Evolutionary conservation across 208 protist genomes (phyloP), one percentile per base, ranked within the genome.

Genomic region (Trypanosoma boissoni): DNA sequence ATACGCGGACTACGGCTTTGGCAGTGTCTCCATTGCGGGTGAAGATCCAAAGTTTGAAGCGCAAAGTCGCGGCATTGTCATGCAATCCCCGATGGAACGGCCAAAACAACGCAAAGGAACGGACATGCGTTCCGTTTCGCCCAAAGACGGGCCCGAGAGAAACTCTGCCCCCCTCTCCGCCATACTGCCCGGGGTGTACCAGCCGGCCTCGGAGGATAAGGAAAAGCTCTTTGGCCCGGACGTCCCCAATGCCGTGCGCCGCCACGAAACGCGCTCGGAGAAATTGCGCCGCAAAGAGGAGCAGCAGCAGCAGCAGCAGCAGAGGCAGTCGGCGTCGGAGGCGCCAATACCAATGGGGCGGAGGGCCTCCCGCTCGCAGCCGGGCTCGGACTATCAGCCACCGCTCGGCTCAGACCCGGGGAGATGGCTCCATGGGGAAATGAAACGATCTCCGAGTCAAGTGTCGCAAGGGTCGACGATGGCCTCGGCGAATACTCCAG

Each of bases 141-240:
- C 5, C 45, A 18, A 34, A 24, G 45, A 58, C 34, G 29, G 45
- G 37, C 36, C 7, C 27, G 7, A 36, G 20, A 6, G 1, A 20
- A 37, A 3, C 62, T 46, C 18, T 23, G 1, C 37, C 12, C 29
- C 52, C 10, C 28, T 31, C 32, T 32, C 26, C 3, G 44, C 67
- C 39, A 54, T 82, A 34, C 75, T 94, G 28, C 88, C 88, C 0
- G 58, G 69, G 23, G 59, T 88, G 23, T 92, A 95, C 72, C 73
- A 76, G 52, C 80, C 84, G 3, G 88, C 85, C n/a, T 87, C 88
- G 43, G 56, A 80, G 18, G 63, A 64, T 14, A 59, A 72, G 34
- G 69, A 86, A 53, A 77, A 78, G 46, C 78, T 74, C 7, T 95
- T 95, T 58, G 88, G 88, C 12, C 88, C 88, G 3, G 77, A 84